Evolutionary conservation across 2,329 filamentous ascomycete species (phyloP).

Genomic region (Metarhizium brunneum): DNA sequence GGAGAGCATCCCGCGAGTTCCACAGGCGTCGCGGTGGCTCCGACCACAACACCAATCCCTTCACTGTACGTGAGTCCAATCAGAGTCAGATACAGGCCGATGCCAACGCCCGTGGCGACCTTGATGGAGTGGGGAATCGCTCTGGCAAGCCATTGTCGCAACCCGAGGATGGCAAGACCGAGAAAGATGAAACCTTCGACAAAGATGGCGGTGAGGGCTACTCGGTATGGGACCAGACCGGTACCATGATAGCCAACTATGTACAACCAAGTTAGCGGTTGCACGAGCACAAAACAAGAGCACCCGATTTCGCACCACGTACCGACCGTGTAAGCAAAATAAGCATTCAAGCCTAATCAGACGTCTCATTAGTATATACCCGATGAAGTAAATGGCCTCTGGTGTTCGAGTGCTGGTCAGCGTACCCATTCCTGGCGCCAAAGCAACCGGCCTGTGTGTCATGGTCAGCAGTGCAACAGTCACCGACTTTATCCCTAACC

Average conservation of each 20-base stretch:
- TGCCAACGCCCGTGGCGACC: slow-evolving; percentile 76
- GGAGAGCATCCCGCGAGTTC: slow-evolving; percentile 63
- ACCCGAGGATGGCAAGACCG: slow-evolving; percentile 65
- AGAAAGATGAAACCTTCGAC: slow-evolving; percentile 84
- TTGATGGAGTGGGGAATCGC: slow-evolving; percentile 80
- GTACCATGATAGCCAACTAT: slow-evolving; percentile 64
- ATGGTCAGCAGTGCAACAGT: neutral
- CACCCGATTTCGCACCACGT: slow-evolving; percentile 12
- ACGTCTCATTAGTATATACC: slow-evolving; percentile 1
- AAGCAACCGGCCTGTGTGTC: slow-evolving; percentile 22
- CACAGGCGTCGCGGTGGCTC: slow-evolving; percentile 57
- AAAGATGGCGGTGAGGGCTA: slow-evolving; percentile 79
- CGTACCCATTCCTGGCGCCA: slow-evolving; percentile 35
- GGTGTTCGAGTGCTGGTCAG: neutral
- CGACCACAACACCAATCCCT: slow-evolving; percentile 71
- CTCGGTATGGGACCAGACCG: slow-evolving; percentile 62
- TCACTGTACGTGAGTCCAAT: slow-evolving; percentile 72
- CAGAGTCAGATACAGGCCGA: slow-evolving; percentile 71
- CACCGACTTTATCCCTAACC: neutral
- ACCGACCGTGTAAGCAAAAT: slow-evolving; percentile 64
- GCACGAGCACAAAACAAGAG: neutral
- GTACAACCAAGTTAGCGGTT: slow-evolving; percentile 6
- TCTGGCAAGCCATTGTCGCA: slow-evolving; percentile 82
- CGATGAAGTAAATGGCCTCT: neutral
- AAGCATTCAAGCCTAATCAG: slow-evolving; percentile 59